These are phyloP conservation scores for Incumbomyces delicatus DNA, from an alignment of 2,329 filamentous ascomycete species.

Conservation along the genomic window DNA sequence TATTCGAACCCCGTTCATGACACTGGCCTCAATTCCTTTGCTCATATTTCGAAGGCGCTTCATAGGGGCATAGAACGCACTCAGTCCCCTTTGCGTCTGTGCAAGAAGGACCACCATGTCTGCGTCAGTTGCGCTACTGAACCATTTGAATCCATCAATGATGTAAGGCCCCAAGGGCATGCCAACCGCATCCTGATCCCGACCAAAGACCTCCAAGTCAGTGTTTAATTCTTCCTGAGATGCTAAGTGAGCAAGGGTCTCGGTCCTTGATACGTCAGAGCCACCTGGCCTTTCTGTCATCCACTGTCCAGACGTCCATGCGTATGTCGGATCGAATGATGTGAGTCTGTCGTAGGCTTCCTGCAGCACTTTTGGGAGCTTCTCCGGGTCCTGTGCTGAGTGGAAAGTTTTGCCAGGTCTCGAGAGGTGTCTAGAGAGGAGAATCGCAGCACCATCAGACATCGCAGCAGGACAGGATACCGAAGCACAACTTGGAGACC, in stretches of 20 bases:
- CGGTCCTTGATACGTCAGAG: slow-evolving; percentile 27
- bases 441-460: slow-evolving; percentile 34
- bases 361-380: slow-evolving; percentile 16
- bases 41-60: slow-evolving; percentile 27
- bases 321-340: slow-evolving; percentile 22
- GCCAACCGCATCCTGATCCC: slow-evolving; percentile 24
- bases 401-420: slow-evolving; percentile 6
- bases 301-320: slow-evolving; percentile 31
- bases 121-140: slow-evolving; percentile 56
- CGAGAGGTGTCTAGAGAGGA: slow-evolving; percentile 16
- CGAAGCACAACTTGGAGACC: slow-evolving; percentile 49
- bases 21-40: slow-evolving; percentile 20
- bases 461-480: slow-evolving; percentile 59
- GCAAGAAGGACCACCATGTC: slow-evolving; percentile 57
- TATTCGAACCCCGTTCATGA: slow-evolving; percentile 57
- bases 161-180: slow-evolving; percentile 41
- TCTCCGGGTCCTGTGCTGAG: slow-evolving; percentile 9
- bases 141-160: slow-evolving; percentile 63
- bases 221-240: not conserved
- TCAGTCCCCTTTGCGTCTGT: slow-evolving; percentile 44
- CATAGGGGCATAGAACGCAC: slow-evolving; percentile 56
- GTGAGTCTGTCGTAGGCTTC: slow-evolving; percentile 21
- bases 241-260: slow-evolving; percentile 26
- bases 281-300: slow-evolving; percentile 31
- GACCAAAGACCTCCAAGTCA: slow-evolving; percentile 12